Evolutionary conservation across 768 basidiomycete genomes (phyloP), one percentile per base, ranked within the genome.

Genomic region (Hygrocybe coccinea): DNA sequence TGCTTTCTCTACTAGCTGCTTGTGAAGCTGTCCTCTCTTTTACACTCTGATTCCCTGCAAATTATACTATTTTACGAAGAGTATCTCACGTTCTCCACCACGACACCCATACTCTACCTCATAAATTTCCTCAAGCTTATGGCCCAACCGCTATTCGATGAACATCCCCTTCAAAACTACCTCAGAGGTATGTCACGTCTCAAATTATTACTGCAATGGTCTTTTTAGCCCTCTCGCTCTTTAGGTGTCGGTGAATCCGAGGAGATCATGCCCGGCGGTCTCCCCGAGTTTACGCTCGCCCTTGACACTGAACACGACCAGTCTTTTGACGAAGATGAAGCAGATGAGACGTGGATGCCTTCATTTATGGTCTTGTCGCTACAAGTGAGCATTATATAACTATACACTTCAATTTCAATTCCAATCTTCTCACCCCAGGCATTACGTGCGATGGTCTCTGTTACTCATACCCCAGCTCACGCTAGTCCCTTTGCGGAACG

Each of bases 111-210:
- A 15, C 38, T 19, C 14, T 15, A 41, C 38, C 14, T 5, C 38
- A 41, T 5, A 41, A 19, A 41, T 3, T 41, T 41, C n/a, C 38
- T 19, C 38, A 15, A 15, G 14, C 36, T 14, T 11, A 90, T 90
- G 88, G 88, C 88, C 35, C 85, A 89, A 75, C 77, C 88, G 56
- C 67, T 89, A 58, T 88, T 87, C 70, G 84, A 88, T 60, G 82
- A 87, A 58, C 86, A 89, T 62, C 88, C 88, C 41, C 77, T 90
- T 41, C 81, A 85, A 62, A 78, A 82, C 61, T 90, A 90, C 69
- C 73, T 90, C 53, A 74, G 79, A 77, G 82, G 88, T 86, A 39
- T 49, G 75, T 68, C 17, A 51, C 46, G 17, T 58, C 19, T 50
- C 45, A 22, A 47, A 43, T 44, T 3, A 8, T 9, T n/a, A 55